Evolutionary conservation across 1,284 basidiomycete species (phyloP), one percentile per base, ranked within the genome.

Genomic region (Ustilago nuda): DNA sequence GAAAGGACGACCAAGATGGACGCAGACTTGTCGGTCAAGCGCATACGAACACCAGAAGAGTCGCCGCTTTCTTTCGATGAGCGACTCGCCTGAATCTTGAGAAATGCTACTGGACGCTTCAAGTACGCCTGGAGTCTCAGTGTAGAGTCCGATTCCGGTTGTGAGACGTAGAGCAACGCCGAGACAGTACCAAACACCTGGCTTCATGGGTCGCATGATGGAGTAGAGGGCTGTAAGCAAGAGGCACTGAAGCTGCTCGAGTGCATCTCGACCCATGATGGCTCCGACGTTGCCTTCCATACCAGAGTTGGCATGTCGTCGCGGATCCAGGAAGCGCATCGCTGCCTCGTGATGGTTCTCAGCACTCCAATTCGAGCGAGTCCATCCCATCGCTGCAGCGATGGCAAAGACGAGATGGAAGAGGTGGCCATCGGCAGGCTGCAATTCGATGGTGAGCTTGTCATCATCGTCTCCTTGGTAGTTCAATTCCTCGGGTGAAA

Each of bases 311-410:
- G 61, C 54, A n/a, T 69, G 27, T 17, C 71, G 52, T 32, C 75
- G 43, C 0, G 75, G 75, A 23, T 77, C 71, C 8, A 77, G 71
- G 43, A 61, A 77, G 30, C 61, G 67, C 75, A 77, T 77, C 9
- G 75, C 75, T n/a, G 75, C 75, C 43, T 77, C 75, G 61, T 77
- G 75, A 36, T 77, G 75, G 27, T 72, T 73, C 50, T 77, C 75
- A 35, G 75, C 75, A 23, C 71, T 73, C 66, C 64, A 77, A 43
- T 58, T 70, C 3, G 75, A 71, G 33, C 67, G 67, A 4, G 67
- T 71, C 75, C 71, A 73, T 41, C 71, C 67, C 71, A 77, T 77
- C 12, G 75, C 75, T 9, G 75, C 70, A 11, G 75, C 75, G 41
- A 77, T 77, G 33, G 75, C 71, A 50, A 77, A 73, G 15, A 77